Evolutionary conservation across 148 eudicot species (phyloP).

Genomic region (Vaccinium macrocarpon): DNA sequence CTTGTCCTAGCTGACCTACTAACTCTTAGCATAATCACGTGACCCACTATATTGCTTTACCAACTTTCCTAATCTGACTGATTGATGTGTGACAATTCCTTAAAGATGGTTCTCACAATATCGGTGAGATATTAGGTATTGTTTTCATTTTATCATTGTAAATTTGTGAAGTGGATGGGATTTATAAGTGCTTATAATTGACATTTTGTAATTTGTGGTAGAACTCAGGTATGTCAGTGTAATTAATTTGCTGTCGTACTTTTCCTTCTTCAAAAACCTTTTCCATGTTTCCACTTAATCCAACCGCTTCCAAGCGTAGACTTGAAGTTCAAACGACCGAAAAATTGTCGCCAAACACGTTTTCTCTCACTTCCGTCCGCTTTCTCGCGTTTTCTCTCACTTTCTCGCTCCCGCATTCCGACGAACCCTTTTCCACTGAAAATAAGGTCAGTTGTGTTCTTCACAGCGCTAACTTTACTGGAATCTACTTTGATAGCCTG

Average conservation of each 20-base stretch:
- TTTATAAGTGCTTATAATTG: too few relatives aligned
- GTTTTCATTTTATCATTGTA: too few relatives aligned
- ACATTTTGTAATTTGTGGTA: neutral
- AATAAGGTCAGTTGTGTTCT: constrained; percentile 8
- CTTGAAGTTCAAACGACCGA: constrained; percentile 22
- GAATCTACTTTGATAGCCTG: neutral
- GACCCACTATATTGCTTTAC: too few relatives aligned
- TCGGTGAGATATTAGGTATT: too few relatives aligned
- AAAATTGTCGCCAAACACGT: neutral
- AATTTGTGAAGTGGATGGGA: too few relatives aligned
- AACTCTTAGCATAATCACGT: too few relatives aligned
- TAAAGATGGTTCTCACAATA: too few relatives aligned
- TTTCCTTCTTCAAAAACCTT: neutral
- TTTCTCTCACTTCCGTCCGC: neutral
- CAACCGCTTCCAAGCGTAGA: constrained; percentile 18
- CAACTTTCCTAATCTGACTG: too few relatives aligned
- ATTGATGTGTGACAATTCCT: too few relatives aligned
- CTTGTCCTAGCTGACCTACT: too few relatives aligned
- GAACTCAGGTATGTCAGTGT: neutral
- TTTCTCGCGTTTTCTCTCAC: constrained; percentile 7
- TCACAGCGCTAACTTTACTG: neutral
- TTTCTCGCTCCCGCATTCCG: constrained; percentile 21
- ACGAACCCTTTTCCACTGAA: neutral
- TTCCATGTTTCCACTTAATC: neutral
- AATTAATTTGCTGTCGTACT: neutral